These are phyloP conservation scores for Phytophthora cryptogea DNA, from an alignment of 352 stramenopile species.

Conservation along the genomic window DNA sequence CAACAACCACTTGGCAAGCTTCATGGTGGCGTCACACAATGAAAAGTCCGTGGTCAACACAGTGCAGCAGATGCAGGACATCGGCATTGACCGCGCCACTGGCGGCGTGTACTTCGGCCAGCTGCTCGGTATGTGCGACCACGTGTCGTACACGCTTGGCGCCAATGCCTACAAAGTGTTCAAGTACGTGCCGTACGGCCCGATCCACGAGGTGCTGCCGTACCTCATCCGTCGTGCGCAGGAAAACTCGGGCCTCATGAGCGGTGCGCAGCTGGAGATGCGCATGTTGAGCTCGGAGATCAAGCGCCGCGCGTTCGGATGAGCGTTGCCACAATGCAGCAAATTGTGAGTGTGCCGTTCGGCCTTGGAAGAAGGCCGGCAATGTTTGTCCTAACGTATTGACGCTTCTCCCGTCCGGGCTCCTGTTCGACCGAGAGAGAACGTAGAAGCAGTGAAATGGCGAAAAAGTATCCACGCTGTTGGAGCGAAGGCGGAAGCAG, in stretches of 20 bases:
- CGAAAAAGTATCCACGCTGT: neutral
- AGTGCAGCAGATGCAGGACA: constrained; percentile 91
- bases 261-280: constrained; percentile 79
- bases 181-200: constrained; percentile 98
- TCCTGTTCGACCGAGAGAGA: constrained; percentile 6
- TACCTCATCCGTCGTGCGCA: constrained; percentile 97
- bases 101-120: constrained; percentile 96
- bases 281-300: constrained; percentile 71
- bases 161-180: constrained; percentile 93
- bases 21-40: constrained; percentile 99
- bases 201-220: constrained; percentile 95
- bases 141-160: constrained; percentile 96
- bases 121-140: constrained; percentile 97
- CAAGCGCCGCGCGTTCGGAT: constrained; percentile 53
- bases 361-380: constrained; percentile 21
- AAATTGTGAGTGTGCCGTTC: constrained; percentile 27
- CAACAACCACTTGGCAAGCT: constrained; percentile 87
- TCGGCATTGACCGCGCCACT: constrained; percentile 77
- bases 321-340: constrained; percentile 7
- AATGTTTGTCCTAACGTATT: constrained; percentile 30
- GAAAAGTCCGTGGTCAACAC: constrained; percentile 93
- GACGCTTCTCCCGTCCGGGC: constrained; percentile 9
- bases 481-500: constrained; percentile 11
- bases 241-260: constrained; percentile 95
- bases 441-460: constrained; percentile 16